Base-by-base conservation (phyloP, 352 stramenopile species). In the Globisporangium heterothallicum region DNA sequence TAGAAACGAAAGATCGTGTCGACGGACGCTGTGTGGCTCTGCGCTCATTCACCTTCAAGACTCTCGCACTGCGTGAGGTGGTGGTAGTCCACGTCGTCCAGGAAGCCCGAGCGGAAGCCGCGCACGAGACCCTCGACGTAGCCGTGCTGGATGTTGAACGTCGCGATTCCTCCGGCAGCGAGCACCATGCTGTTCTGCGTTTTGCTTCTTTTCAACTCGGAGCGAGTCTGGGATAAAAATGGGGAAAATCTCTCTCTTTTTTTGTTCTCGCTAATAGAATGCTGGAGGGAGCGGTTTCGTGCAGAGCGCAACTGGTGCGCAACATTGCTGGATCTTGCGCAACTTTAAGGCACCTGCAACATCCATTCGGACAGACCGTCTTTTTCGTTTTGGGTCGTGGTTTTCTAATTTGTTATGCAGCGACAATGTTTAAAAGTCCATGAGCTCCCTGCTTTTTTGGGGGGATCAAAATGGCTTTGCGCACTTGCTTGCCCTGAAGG, bases 61-160 rank as follows among this genome's bases (percentile, higher is more conserved):
- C 68, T 89, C 68, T 95, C 86, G 70, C 86, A 95, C 64, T 95
- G 84, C 45, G 80, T 91, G 58, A 95, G 72, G 60, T 94, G 86
- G 49, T 94, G 86, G 59, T 95, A 95, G 61, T 95, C 86, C 27
- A 92, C 83, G 58, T 95, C 86, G 45, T 92, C 84, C 41, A 95
- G 66, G 56, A 94, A 94, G 36, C 82, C 84, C 22, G 75, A 92
- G 61, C 96, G 88, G 74, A 98, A 98, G 49, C 97, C 97, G 45
- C 96, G 93, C 57, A 99, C 86, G 45, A 99, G 74, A 9, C 92
- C 95, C 66, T 99, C 97, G 32, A 96, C 69, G 73, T 98, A 99
- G 48, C 96, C 97, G 80, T 99, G 92, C 59, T 98, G 84, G 58
- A 99, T 97, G 75, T 99, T 99, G 74, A 98, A 99, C 32, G 83